Evolutionary conservation across 2,329 filamentous ascomycete species (phyloP).

Genomic region (Monilinia fructigena): DNA sequence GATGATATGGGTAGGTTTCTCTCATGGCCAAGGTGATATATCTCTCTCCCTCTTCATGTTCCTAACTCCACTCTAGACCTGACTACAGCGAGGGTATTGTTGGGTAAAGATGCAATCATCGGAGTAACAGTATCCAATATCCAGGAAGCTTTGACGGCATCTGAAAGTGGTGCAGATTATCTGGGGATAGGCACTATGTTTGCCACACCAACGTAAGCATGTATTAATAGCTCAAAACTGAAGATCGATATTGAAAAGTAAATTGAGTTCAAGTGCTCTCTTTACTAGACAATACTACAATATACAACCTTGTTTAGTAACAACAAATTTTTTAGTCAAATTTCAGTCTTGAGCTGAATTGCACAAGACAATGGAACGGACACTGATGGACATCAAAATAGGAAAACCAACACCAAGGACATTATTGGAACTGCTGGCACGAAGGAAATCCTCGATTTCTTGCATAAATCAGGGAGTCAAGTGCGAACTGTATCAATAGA

Average conservation of each 20-base stretch:
- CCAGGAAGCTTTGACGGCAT: constrained; percentile 71
- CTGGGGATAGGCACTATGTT: constrained; percentile 89
- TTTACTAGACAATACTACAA: not conserved
- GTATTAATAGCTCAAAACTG: not conserved
- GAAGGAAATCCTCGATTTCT: constrained; percentile 60
- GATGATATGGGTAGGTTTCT: constrained; percentile 75
- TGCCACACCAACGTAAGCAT: constrained; percentile 69
- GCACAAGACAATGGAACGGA: too few species aligned
- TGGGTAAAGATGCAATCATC: constrained; percentile 78
- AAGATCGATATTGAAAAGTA: not conserved
- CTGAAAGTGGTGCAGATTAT: constrained; percentile 79
- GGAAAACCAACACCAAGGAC: constrained; percentile 82
- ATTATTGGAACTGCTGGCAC: constrained; percentile 75
- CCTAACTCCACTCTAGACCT: constrained; percentile 48
- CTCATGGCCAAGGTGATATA: not conserved
- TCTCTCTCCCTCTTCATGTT: not conserved
- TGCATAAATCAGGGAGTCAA: constrained; percentile 45
- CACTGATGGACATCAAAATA: constrained; percentile 40
- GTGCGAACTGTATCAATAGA: constrained; percentile 76
- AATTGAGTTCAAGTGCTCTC: not conserved
- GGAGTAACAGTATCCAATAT: constrained; percentile 79
- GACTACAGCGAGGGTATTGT: constrained; percentile 63
- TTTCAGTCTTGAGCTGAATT: not conserved
- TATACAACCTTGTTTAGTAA: not conserved
- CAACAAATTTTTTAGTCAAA: not conserved